Conservation (phyloP, 2,329 filamentous ascomycete genomes). For the Calonectria montana region DNA sequence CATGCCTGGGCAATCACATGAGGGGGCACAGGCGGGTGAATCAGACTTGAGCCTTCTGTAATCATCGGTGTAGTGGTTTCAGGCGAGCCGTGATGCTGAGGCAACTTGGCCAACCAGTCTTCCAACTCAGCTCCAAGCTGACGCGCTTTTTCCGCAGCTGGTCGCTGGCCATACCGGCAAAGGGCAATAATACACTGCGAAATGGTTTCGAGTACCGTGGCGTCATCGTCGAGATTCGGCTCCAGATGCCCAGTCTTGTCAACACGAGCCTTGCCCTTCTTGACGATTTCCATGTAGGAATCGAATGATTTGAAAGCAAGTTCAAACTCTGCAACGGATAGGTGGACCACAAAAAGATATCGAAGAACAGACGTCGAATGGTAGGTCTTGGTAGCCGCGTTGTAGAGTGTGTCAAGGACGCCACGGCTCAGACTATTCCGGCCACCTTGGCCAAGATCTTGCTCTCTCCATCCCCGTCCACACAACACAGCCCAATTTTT, state of each 20-base stretch:
- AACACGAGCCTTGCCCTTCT: conserved; percentile 84
- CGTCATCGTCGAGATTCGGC: conserved; percentile 80
- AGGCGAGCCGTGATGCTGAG: conserved; percentile 40
- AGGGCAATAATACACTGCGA: conserved; percentile 83
- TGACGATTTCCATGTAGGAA: conserved; percentile 90
- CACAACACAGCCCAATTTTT: conserved; percentile 88
- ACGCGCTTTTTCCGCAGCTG: conserved; percentile 83
- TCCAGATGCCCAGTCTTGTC: conserved; percentile 81
- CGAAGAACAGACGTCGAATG: conserved; percentile 92
- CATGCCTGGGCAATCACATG: conserved; percentile 77
- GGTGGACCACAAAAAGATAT: conserved; percentile 87
- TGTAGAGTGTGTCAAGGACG: conserved; percentile 89
- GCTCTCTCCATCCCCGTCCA: conserved; percentile 82
- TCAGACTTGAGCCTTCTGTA: conserved; percentile 48
- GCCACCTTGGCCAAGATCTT: conserved; percentile 84
- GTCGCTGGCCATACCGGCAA: conserved; percentile 81
- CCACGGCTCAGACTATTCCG: conserved; percentile 79
- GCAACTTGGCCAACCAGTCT: conserved; percentile 76
- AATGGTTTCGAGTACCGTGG: conserved; percentile 80
- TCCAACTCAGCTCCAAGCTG: conserved; percentile 78
- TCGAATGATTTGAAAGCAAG: conserved; percentile 91
- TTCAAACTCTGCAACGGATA: conserved; percentile 90
- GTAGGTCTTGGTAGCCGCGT: conserved; percentile 91
- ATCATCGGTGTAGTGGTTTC: conserved; percentile 46
- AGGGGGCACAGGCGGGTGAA: conserved; percentile 63